Conservation (phyloP, 2,329 filamentous ascomycete species). For the Aspergillus oerlinghausenensis region DNA sequence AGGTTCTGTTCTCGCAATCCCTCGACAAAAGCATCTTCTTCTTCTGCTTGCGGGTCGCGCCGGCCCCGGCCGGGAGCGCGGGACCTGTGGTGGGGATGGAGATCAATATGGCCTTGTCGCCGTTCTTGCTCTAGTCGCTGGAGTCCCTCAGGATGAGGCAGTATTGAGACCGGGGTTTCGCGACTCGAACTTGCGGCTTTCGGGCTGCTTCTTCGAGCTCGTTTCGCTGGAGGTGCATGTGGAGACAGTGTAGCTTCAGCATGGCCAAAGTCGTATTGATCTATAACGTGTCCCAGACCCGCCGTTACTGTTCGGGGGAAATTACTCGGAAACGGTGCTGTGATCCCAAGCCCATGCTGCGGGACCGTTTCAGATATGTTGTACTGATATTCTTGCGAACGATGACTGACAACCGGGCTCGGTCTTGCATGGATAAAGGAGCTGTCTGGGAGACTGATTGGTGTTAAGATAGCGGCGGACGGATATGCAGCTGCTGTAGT, state of each 20-base stretch:
- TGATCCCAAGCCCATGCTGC: conserved; percentile 37
- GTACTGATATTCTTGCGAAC: conserved; percentile 36
- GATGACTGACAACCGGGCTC: conserved; percentile 34
- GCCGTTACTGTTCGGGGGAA: conserved; percentile 26
- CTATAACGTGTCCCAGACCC: conserved; percentile 22
- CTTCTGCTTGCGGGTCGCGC: conserved; percentile 34
- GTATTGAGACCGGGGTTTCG: conserved; percentile 32
- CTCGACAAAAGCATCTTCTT: conserved; percentile 38
- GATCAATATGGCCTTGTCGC: conserved; percentile 21
- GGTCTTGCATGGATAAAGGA: conserved; percentile 26
- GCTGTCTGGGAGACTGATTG: conserved; percentile 36
- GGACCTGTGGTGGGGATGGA: conserved; percentile 22
- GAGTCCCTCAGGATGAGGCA: conserved; percentile 38
- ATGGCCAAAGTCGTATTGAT: conserved; percentile 17
- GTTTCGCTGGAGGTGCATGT: conserved; percentile 19
- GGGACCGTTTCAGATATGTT: conserved; percentile 23
- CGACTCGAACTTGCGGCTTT: conserved; percentile 18
- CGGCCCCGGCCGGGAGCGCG: conserved; percentile 31
- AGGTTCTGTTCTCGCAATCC: conserved; percentile 32
- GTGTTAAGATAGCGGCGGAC: conserved; percentile 30
- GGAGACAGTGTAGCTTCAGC: conserved; percentile 21
- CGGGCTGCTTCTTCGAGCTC: conserved; percentile 17
- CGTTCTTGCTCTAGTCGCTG: conserved; percentile 36
- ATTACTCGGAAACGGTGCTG: conserved; percentile 27
- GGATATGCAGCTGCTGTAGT: conserved; percentile 27